Percentiles rank a stretch among this genome's conserved stretches.
Evolutionary conservation across 352 stramenopile genomes (phyloP).

Genomic region (Pythium insidiosum): DNA sequence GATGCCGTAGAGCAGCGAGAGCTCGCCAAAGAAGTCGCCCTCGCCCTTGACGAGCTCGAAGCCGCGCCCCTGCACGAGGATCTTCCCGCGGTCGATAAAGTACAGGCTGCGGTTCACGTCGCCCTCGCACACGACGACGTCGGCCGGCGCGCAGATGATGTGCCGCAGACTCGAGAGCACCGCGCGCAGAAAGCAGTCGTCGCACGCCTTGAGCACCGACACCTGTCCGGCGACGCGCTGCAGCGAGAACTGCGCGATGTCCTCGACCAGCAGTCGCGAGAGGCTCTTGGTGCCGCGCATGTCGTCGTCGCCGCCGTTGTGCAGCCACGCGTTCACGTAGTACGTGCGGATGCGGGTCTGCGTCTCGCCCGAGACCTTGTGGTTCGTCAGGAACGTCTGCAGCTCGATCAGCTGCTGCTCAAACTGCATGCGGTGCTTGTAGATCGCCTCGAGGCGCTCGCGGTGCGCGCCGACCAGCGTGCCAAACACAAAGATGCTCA

Average conservation of each 20-base stretch:
- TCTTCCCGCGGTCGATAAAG: conserved; percentile 54
- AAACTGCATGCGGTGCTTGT: conserved; percentile 62
- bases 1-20: conserved; percentile 66
- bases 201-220: conserved; percentile 57
- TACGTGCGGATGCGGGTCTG: conserved; percentile 45
- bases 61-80: conserved; percentile 46
- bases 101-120: conserved; percentile 73
- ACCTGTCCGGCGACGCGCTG: conserved; percentile 44
- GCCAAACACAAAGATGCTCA: conserved; percentile 66
- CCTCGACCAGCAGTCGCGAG: conserved; percentile 49
- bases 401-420: conserved; percentile 61
- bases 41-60: conserved; percentile 75
- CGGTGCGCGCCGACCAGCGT: conserved; percentile 49
- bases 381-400: conserved; percentile 47
- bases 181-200: conserved; percentile 56
- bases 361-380: conserved; percentile 43
- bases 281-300: conserved; percentile 45
- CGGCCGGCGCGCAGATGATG: conserved; percentile 52
- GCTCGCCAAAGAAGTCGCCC: conserved; percentile 71
- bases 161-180: conserved; percentile 55
- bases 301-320: conserved; percentile 54
- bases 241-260: conserved; percentile 66
- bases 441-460: conserved; percentile 52
- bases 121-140: conserved; percentile 52
- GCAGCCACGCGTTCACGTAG: conserved; percentile 65